A percentile compares a stretch with the other conserved stretches of the same genome.
phyloP scores from a whole-genome alignment of 257 asterid genomes.

The Gynochthodes officinalis region DNA sequence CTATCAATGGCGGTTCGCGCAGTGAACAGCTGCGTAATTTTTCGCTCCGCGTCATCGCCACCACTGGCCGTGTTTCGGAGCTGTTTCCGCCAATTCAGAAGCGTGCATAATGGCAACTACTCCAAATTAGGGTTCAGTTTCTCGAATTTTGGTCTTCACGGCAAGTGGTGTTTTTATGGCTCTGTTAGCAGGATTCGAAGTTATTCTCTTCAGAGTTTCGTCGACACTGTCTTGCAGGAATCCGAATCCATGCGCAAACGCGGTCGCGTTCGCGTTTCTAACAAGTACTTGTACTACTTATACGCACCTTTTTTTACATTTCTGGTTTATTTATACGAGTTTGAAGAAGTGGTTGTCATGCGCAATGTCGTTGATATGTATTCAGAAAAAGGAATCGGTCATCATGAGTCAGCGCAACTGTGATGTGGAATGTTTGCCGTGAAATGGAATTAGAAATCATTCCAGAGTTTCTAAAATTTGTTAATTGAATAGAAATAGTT shows the following conservation, averaged over 20 bases:
- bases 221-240: slow-evolving; percentile 55
- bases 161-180: slow-evolving; percentile 23
- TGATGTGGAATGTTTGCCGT: neutral
- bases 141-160: slow-evolving; percentile 29
- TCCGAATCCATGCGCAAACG: slow-evolving; percentile 47
- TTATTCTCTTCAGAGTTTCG: slow-evolving; percentile 57
- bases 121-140: slow-evolving; percentile 25
- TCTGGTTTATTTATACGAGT: no score
- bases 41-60: slow-evolving; percentile 67
- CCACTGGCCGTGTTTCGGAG: slow-evolving; percentile 41
- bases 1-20: slow-evolving; percentile 75
- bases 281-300: slow-evolving; percentile 42
- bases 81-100: slow-evolving; percentile 30
- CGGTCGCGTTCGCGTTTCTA: slow-evolving; percentile 52
- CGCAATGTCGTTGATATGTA: neutral
- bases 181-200: slow-evolving; percentile 37
- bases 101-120: slow-evolving; percentile 6
- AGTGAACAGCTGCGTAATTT: slow-evolving; percentile 50
- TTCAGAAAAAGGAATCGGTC: neutral
- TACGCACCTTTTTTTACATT: neutral
- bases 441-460: no score
- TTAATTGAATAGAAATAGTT: neutral
- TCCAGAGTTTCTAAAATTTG: neutral
- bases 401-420: neutral
- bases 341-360: neutral